Percentiles rank a stretch among this genome's conserved stretches.
These are phyloP conservation scores for Skeletonema tropicum DNA, from an alignment of 108 stramenopile genomes.

Conservation along the genomic window DNA sequence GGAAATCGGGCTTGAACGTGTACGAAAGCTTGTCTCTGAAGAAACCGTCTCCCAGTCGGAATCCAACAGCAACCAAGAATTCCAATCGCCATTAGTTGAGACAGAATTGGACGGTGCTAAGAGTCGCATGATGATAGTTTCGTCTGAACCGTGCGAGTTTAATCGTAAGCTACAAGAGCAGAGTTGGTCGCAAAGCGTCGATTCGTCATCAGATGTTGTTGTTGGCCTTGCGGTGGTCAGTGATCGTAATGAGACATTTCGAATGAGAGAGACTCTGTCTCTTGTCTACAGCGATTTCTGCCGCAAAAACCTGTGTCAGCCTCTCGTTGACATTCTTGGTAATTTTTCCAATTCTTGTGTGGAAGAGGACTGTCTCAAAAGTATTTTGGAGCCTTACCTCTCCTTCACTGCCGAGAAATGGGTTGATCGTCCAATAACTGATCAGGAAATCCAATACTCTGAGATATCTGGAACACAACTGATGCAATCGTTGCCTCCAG, in stretches of 20 bases:
- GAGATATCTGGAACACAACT: constrained; percentile 56
- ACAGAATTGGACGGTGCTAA: constrained; percentile 19
- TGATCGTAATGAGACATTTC: constrained; percentile 57
- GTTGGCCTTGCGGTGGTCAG: constrained; percentile 79
- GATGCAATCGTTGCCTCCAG: constrained; percentile 70
- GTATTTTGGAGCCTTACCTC: constrained; percentile 67
- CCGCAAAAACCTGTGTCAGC: constrained; percentile 43
- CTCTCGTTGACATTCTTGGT: constrained; percentile 71
- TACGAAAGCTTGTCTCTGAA: constrained; percentile 14
- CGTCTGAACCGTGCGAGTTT: constrained; percentile 45
- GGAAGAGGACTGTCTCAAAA: constrained; percentile 52
- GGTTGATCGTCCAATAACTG: constrained; percentile 58
- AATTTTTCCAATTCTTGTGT: constrained; percentile 56
- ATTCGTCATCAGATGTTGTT: constrained; percentile 36
- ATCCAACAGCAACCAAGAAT: constrained; percentile 6
- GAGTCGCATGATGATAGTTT: constrained; percentile 53
- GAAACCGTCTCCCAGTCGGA: not conserved
- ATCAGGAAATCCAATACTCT: constrained; percentile 58
- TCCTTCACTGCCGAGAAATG: constrained; percentile 51
- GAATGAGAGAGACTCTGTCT: constrained; percentile 75
- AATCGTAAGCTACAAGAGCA: constrained; percentile 51
- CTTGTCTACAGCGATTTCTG: constrained; percentile 54
- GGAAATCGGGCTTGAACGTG: constrained; percentile 14
- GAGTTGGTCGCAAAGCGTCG: constrained; percentile 47
- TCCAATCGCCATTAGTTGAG: constrained; percentile 49